Evolutionary conservation across 352 stramenopile species (phyloP), one percentile per base, ranked within the genome.

Genomic region (Phytopythium sindhum): DNA sequence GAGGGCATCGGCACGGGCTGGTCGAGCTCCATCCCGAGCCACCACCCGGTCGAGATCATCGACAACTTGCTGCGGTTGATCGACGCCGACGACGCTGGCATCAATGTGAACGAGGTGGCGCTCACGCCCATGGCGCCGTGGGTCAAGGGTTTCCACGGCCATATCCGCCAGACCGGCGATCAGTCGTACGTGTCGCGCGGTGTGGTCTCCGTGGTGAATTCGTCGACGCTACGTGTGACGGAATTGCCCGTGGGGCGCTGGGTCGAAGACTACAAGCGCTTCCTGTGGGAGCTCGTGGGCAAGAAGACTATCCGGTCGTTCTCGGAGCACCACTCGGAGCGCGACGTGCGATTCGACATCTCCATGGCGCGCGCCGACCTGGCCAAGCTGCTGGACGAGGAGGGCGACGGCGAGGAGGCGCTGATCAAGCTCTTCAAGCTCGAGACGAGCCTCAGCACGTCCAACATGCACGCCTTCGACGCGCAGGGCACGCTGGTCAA

Each of bases 1-100:
- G 97, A 99, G 56, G 98, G 98, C 57, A 99, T 99, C 64, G 98
- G 98, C 63, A 99, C 97, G 1, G 97, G 97, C 24, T 99, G 97
- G 96, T 98, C 86, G 24, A 98, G 95, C 14, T 97, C 76, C 8
- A 90, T 99, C 54, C 97, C 96, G 29, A 99, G 94, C 67, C 97
- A 99, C 69, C 84, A 98, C 69, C 97, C 98, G 7, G 79, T 98
- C 23, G 80, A 98, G 35, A 86, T 99, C 50, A 98, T 99, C 68
- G 78, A 96, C 54, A 98, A 98, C 54, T 67, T 99, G 29, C 68
- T 98, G 37, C 77, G 74, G 48, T 62, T 95, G 21, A 66, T 99
- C 3, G 75, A 90, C 42, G 66, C 72, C 14, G 67, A 74, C 17
- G 85, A 97, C 58, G 66, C 75, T 15, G 72, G 86, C 15, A 33